Conservation (phyloP, 352 stramenopile genomes). For the Vaucheria bursata region DNA sequence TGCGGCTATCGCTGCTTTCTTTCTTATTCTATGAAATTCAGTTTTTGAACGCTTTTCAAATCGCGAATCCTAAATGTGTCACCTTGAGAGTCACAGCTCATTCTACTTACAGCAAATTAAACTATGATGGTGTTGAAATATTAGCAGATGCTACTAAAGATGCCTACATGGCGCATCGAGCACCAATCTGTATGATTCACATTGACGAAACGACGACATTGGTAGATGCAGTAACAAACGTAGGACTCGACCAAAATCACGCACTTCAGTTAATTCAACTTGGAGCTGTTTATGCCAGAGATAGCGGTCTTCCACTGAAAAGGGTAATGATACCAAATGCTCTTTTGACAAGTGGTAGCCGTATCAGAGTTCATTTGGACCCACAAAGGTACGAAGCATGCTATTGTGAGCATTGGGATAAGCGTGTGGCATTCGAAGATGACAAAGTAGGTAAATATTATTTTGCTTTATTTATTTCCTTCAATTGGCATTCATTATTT, state of each 20-base stretch:
- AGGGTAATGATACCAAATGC: not conserved
- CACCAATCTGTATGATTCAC: too few species aligned
- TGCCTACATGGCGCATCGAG: too few species aligned
- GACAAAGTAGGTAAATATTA: slow-evolving; percentile 1
- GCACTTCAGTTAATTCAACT: not conserved
- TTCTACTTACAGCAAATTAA: too few species aligned
- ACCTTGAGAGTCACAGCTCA: too few species aligned
- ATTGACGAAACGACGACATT: too few species aligned
- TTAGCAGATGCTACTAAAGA: too few species aligned
- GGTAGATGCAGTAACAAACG: not conserved
- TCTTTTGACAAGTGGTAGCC: not conserved
- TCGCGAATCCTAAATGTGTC: too few species aligned
- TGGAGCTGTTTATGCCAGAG: not conserved
- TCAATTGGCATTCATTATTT: not conserved
- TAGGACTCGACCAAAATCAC: not conserved
- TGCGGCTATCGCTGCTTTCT: too few species aligned
- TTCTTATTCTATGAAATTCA: too few species aligned
- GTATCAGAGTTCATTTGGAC: not conserved
- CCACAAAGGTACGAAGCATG: not conserved
- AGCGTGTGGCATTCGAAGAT: not conserved
- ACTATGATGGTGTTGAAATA: too few species aligned
- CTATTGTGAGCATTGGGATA: not conserved
- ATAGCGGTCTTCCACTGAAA: not conserved
- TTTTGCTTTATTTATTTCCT: not conserved
- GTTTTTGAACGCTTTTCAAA: too few species aligned